Conservation (phyloP, 2,329 filamentous ascomycete genomes). For the Stenocarpella maydis region DNA sequence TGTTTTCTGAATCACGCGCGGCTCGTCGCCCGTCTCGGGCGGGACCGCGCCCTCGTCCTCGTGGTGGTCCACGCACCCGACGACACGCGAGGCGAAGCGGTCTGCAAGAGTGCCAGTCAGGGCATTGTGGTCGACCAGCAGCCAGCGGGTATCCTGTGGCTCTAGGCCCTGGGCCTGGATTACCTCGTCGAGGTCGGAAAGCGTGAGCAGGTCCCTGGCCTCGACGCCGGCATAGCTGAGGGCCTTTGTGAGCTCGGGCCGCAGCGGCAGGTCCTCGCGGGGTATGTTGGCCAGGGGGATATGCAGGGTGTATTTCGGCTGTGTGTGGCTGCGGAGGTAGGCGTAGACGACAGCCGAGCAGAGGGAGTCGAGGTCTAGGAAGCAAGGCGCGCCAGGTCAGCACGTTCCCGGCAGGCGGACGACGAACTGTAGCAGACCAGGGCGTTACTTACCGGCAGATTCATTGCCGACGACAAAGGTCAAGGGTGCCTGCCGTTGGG, state of each 20-base stretch:
- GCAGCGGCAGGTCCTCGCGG: constrained; percentile 71
- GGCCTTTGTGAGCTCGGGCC: constrained; percentile 75
- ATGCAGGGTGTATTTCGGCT: constrained; percentile 61
- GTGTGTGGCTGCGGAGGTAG: constrained; percentile 72
- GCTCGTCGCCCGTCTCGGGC: constrained; percentile 52
- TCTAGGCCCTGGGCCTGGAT: constrained; percentile 46
- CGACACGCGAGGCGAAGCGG: constrained; percentile 60
- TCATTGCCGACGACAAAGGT: constrained; percentile 74
- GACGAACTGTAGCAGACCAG: background rate
- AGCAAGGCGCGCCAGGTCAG: background rate
- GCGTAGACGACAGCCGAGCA: constrained; percentile 77
- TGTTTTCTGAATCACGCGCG: constrained; percentile 69
- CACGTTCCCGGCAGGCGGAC: background rate
- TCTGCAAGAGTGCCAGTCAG: constrained; percentile 68
- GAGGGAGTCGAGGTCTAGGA: constrained; percentile 79
- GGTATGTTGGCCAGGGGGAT: constrained; percentile 79
- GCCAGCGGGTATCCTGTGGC: constrained; percentile 69
- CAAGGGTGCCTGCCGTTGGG: constrained; percentile 56
- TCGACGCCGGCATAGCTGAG: constrained; percentile 67
- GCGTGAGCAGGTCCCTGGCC: constrained; percentile 69
- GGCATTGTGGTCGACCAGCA: constrained; percentile 83
- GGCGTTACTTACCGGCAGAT: constrained; percentile 61
- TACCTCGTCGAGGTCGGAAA: constrained; percentile 55
- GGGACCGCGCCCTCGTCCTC: constrained; percentile 71
- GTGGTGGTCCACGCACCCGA: constrained; percentile 81